Evolutionary conservation across 345 rosid genomes (phyloP).

Genomic region (Reutealis trisperma): DNA sequence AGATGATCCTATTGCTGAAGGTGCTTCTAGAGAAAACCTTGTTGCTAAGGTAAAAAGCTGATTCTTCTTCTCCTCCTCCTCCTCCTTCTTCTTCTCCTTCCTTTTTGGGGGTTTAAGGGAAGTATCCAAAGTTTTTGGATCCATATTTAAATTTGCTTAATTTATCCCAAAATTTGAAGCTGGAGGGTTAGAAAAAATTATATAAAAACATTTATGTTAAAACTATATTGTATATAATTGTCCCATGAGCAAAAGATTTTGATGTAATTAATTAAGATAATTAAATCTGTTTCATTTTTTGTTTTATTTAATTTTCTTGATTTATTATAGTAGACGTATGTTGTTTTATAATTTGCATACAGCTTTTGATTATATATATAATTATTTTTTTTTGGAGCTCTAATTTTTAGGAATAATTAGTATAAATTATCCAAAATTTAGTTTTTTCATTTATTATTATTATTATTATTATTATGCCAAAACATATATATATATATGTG

Average conservation of each 20-base stretch:
- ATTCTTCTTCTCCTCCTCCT: constrained; percentile 6
- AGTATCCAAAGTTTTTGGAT: not conserved
- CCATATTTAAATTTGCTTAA: not conserved
- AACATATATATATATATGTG: too few species aligned
- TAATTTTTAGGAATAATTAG: too few species aligned
- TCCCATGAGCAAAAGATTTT: not conserved
- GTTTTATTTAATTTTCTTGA: not conserved
- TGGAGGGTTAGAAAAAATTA: too few species aligned
- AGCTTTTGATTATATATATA: not conserved
- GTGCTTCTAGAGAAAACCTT: constrained; percentile 20
- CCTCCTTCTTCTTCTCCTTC: too few species aligned
- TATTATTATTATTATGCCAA: too few species aligned
- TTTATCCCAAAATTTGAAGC: not conserved
- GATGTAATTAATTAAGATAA: not conserved
- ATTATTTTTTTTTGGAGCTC: not conserved
- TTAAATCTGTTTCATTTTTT: not conserved
- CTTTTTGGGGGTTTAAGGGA: not conserved
- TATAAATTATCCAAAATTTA: not conserved
- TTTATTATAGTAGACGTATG: not conserved
- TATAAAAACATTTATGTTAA: too few species aligned
- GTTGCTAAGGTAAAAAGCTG: constrained; percentile 36
- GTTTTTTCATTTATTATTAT: not conserved
- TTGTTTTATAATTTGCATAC: not conserved
- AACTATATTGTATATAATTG: too few species aligned
- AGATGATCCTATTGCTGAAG: constrained; percentile 20